Base-by-base conservation (phyloP, 257 asterid species). In the Lycium ferocissimum region DNA sequence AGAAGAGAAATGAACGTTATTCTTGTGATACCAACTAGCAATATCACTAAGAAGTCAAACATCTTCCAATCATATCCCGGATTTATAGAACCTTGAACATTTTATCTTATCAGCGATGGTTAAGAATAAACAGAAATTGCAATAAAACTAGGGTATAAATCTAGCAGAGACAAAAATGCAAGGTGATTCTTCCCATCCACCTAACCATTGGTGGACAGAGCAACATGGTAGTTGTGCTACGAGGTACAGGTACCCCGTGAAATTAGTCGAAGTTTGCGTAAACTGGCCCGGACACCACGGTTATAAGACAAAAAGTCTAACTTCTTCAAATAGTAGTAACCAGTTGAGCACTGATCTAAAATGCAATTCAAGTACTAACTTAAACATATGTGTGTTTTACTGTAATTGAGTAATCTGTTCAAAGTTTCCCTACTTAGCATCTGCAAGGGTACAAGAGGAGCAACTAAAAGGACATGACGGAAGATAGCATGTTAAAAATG, bases 401-500 rank as follows among this genome's bases (percentile, higher is more conserved):
- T 73, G 40, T 10, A 6, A 20, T 45, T 47, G 37, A 73, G 59
- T 73, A 73, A 47, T 45, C 80, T 47, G 59, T 73, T 73, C 80
- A 73, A 37, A 38, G 45, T 15, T n/a, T 10, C 53, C 22, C 53
- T 69, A 37, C 53, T 69, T 37, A 2, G 26, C 37, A 51, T 69
- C 53, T 37, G 9, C 51, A 69, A 69, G 78, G 51, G 49, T 26
- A 15, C 11, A 67, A 67, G 75, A 67, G 18, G 49, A 67, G 12
- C 49, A 67, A 67, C 49, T 15, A 67, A 67, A 35, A 35, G 75
- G 4, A 49, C 1, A 2, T 67, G 75, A 67, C 35, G n/a, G n/a
- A 67, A 67, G 75, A 35, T 67, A 67, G 75, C 75, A 67, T 37
- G 75, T 35, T 35, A 67, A 67, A 20, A 33, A 67, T 38, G 47